Evolutionary conservation across 2,329 filamentous ascomycete genomes (phyloP), one percentile per base, ranked within the genome.

Genomic region (Talaromyces sp.): DNA sequence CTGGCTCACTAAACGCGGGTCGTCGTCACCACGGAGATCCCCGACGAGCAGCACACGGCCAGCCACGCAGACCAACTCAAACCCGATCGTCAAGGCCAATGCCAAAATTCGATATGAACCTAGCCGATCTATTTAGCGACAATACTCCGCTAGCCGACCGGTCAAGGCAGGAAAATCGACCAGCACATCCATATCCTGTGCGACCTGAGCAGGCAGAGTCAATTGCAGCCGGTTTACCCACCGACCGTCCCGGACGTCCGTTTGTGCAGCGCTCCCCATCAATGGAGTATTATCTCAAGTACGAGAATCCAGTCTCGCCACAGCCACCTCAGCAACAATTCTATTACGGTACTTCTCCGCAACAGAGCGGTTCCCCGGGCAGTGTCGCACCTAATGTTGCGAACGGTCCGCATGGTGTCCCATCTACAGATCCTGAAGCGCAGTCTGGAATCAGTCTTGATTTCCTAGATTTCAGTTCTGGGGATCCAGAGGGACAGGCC

Each of bases 21-120:
- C 55, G 57, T 8, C 59, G 63, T 44, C 63, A 66, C 17, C 41
- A 51, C 5, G 54, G 58, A 37, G 64, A 68, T 22, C 58, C 60
- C 41, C 59, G 64, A 40, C 56, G 60, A 48, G 52, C 55, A 54
- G 48, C 50, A n/a, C 67, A 58, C 53, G 67, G 55, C 55, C 69
- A 49, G 53, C 66, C 60, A 47, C 67, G 58, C 57, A 71, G 65
- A 48, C 65, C 58, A 47, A 65, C 62, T 37, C 75, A 69, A 61
- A 67, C 57, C 55, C 72, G 61, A 61, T 71, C 58, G 57, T 69
- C 70, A 16, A 71, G 79, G 16, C 80, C 78, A 16, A 63, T 78
- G 11, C 83, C 83, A 3, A 76, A 77, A 51, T 86, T 86, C 65
- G 83, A 86, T 66, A 82, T 82, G 77, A 79, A 82, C 55, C 68